phyloP scores from a whole-genome alignment of 805 yeast genomes.

The Cyberlindnera samutprakarnensis region DNA sequence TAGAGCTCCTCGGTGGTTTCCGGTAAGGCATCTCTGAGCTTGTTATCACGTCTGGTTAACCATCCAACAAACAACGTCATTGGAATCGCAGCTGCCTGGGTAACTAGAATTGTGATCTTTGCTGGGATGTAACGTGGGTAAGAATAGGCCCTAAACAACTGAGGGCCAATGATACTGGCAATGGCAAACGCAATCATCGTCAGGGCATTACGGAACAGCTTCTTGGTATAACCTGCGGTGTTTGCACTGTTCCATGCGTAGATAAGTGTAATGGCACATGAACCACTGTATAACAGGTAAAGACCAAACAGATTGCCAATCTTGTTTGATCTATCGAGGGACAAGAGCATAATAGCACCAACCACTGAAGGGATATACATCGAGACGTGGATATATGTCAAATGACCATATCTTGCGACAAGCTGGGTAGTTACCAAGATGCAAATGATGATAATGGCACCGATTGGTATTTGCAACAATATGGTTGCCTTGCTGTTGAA shows the following conservation, averaged over 20 bases:
- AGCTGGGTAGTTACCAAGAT: conserved; percentile 31
- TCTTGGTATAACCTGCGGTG: conserved; percentile 52
- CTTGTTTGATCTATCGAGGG: conserved; percentile 18
- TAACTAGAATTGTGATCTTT: conserved; percentile 44
- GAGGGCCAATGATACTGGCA: conserved; percentile 55
- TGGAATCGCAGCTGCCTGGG: conserved; percentile 39
- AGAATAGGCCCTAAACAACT: conserved; percentile 40
- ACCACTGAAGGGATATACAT: conserved; percentile 43
- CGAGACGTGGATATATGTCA: conserved; percentile 27
- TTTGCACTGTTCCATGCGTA: conserved; percentile 53
- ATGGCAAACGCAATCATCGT: conserved; percentile 50
- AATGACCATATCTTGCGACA: conserved; percentile 26
- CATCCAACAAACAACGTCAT: conserved; percentile 33
- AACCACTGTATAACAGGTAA: conserved; percentile 42
- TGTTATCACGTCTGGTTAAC: conserved; percentile 39
- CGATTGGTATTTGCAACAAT: conserved; percentile 45
- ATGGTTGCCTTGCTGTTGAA: conserved; percentile 28
- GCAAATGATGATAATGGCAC: conserved; percentile 35
- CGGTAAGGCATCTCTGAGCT: conserved; percentile 23
- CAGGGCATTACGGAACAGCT: conserved; percentile 40
- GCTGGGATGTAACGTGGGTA: conserved; percentile 50
- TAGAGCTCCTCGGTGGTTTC: not conserved
- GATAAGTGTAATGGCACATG: conserved; percentile 45
- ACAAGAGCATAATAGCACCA: conserved; percentile 34
- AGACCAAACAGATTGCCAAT: conserved; percentile 40